Base-by-base conservation (phyloP, 495 filamentous ascomycete genomes). In the Aspergillus haitiensis region DNA sequence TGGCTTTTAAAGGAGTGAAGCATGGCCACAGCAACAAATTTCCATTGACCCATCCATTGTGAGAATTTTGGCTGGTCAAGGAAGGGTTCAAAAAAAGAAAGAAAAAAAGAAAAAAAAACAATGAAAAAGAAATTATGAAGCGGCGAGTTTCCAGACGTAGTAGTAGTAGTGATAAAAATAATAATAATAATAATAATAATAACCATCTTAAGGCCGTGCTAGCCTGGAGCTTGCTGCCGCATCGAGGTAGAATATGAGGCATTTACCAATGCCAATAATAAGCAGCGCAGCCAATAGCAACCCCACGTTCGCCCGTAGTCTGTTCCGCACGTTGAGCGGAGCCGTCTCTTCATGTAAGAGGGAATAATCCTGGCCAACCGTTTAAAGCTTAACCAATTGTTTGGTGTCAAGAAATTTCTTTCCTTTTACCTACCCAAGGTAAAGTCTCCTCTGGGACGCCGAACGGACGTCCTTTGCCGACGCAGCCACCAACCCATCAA, bases 321-420 rank as follows among this genome's bases (percentile, higher is more conserved):
- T 31, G 16, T 36, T 6, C 33, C 53, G 37, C 21, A 34, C 35
- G 47, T 47, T 42, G 10, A 51, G 44, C 16, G n/a, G 15, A 18
- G 15, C 15, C 44, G 4, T 46, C n/a, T 12, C 13, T 36, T n/a
- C 11, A 40, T 11, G 46, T 56, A 49, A 60, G 62, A 60, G 62
- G 62, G 58, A 64, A 57, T 64, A 57, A 49, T 58, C 42, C 7
- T 21, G 34, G 10, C 34, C 62, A 55, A 57, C 21, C 16, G 40
- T 13, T 45, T 51, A n/a, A 34, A 54, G 31, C 13, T 16, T 51
- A 47, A 47, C 12, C 44, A 18, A 47, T 27, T 27, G 21, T 27
- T 27, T 5, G 3, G 50, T 52, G 50, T 5, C 15, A 5, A 27
- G 21, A 27, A 27, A 27, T 27, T 27, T 27, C 1, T 27, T 27